These are phyloP conservation scores for Prillingera fragicola DNA, from an alignment of 1,284 basidiomycete genomes.

Conservation along the genomic window DNA sequence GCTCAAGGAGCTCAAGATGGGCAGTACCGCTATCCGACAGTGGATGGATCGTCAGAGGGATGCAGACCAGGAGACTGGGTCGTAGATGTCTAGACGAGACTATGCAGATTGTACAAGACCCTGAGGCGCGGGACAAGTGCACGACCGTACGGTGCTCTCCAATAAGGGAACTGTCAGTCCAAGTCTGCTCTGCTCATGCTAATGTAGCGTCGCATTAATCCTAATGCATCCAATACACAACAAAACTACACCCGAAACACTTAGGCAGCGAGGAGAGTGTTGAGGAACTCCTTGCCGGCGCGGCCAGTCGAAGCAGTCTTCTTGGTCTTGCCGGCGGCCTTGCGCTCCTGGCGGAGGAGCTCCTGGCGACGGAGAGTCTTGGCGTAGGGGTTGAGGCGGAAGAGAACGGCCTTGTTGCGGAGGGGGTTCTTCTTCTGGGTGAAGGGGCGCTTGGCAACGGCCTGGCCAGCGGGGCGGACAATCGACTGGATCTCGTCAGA, in stretches of 20 bases:
- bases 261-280: constrained; percentile 80
- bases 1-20: constrained; percentile 74
- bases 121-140: too few species aligned
- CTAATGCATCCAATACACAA: constrained; percentile 12
- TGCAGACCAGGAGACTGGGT: too few species aligned
- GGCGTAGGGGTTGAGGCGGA: constrained; percentile 99
- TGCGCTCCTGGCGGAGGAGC: constrained; percentile 51
- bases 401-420: constrained; percentile 90
- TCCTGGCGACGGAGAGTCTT: constrained; percentile 86
- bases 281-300: constrained; percentile 80
- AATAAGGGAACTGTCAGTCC: background rate
- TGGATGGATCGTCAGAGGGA: too few species aligned
- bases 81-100: too few species aligned
- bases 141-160: too few species aligned
- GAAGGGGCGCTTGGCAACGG: constrained; percentile 65
- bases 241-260: constrained; percentile 8
- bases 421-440: constrained; percentile 99
- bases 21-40: constrained; percentile 78
- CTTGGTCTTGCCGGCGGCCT: constrained; percentile 45
- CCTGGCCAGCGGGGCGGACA: constrained; percentile 65
- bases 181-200: background rate
- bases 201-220: background rate
- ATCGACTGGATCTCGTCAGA: constrained; percentile 93
- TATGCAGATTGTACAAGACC: too few species aligned
- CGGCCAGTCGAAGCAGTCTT: constrained; percentile 48